Evolutionary conservation across 1,284 basidiomycete species (phyloP), one percentile per base, ranked within the genome.

Genomic region (Tilletia horrida): DNA sequence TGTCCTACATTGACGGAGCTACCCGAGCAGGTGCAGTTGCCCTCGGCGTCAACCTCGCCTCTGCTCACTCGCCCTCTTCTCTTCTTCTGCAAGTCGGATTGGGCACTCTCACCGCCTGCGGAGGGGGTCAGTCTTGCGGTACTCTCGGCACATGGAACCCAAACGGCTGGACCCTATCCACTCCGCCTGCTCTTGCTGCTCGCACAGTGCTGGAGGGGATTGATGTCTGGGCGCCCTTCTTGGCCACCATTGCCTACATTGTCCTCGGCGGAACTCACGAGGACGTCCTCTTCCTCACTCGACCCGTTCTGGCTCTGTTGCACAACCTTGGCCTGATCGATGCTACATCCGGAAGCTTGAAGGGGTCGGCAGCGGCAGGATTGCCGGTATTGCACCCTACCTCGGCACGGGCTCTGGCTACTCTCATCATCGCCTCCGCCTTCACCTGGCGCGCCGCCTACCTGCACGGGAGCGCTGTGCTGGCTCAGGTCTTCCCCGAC

Each of bases 101-200:
- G 23, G 76, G 72, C 9, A 76, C 75, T 25, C 50, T 78, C 55
- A 71, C 71, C 3, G 74, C 76, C 16, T 76, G 70, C 35, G 75
- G 75, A 6, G 76, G 76, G 21, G 75, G 75, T 0, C 76, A 76
- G 67, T 52, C 64, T 16, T 75, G 75, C 0, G 75, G 75, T 35
- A 76, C 76, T 13, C 69, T 78, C 43, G 69, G 71, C 64, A 71
- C 76, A 9, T 73, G 73, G 29, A 69, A 74, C 43, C 71, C 75
- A n/a, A n/a, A 40, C 35, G 76, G 76, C 29, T 78, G 76, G 76
- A 64, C 31, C 18, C 64, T 77, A 14, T 7, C 9, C 6, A 78
- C 76, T 0, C 76, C 75, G 0, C 75, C 75, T 6, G 68, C 74
- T 14, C 64, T 78, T 21, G 72, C 68, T 35, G 72, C 74, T 0